These are phyloP conservation scores for Kwoniella dendrophila DNA, from an alignment of 768 basidiomycete genomes.

Conservation along the genomic window DNA sequence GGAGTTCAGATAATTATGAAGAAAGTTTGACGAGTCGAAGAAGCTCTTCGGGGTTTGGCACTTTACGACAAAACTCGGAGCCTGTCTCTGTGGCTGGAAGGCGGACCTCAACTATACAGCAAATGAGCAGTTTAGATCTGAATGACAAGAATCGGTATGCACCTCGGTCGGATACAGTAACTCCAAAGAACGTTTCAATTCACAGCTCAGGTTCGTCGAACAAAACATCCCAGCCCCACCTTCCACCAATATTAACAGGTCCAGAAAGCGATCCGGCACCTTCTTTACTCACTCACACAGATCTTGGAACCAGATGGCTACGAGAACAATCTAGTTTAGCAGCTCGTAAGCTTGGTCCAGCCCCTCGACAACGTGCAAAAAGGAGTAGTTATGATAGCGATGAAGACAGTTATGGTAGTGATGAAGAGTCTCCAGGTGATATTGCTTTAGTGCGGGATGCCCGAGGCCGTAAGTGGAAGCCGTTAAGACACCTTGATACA, in stretches of 20 bases:
- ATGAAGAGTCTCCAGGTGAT: conserved; percentile 42
- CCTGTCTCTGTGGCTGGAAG: no score
- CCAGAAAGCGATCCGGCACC: conserved; percentile 34
- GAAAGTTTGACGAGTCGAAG: conserved; percentile 5
- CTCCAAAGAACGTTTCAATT: neutral
- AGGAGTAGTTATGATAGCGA: conserved; percentile 28
- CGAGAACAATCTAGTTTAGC: conserved; percentile 75
- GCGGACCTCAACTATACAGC: neutral
- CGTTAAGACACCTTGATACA: neutral
- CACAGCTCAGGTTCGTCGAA: neutral
- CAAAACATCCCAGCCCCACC: neutral
- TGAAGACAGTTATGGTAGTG: conserved; percentile 40
- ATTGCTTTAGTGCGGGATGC: conserved; percentile 45
- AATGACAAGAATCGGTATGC: neutral
- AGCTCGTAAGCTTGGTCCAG: conserved; percentile 58
- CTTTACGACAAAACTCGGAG: no score
- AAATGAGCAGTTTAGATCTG: neutral
- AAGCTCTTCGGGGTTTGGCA: neutral
- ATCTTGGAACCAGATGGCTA: conserved; percentile 78
- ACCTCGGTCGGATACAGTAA: neutral
- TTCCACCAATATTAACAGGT: conserved; percentile 21
- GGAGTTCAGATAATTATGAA: conserved; percentile 18
- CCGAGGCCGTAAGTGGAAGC: conserved; percentile 47
- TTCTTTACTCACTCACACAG: conserved; percentile 48
- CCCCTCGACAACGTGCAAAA: neutral